Conservation (phyloP, 2,329 filamentous ascomycete genomes). For the Madurella fahalii region DNA sequence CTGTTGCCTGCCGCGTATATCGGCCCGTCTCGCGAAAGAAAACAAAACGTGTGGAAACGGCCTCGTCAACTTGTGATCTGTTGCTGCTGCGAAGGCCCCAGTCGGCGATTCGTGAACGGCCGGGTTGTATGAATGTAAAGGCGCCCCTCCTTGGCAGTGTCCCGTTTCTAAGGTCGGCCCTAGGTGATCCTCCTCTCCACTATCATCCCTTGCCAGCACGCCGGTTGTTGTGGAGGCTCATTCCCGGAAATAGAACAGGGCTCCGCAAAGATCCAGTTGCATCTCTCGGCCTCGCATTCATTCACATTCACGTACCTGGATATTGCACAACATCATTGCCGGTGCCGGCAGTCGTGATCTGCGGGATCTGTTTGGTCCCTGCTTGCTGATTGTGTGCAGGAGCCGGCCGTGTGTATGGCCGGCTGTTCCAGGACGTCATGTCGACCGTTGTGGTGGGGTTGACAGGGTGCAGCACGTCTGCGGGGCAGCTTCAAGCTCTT, state of each 20-base stretch:
- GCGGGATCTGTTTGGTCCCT: not conserved
- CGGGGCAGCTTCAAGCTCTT: too few species aligned
- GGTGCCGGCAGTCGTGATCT: not conserved
- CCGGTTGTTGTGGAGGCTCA: constrained; percentile 1
- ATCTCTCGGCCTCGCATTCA: not conserved
- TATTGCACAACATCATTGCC: not conserved
- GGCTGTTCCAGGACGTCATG: constrained; percentile 5
- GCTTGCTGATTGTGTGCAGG: not conserved
- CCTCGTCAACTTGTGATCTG: not conserved
- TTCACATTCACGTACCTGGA: constrained; percentile 3
- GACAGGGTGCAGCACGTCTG: not conserved
- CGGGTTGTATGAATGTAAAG: too few species aligned
- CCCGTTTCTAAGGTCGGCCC: not conserved
- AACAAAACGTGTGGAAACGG: not conserved
- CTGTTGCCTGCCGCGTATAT: not conserved
- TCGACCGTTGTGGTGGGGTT: constrained; percentile 2
- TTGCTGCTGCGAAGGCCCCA: not conserved
- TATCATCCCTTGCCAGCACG: not conserved
- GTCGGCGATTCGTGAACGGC: not conserved
- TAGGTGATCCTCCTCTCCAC: not conserved
- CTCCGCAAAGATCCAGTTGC: not conserved
- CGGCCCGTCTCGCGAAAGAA: not conserved
- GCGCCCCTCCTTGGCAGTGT: not conserved
- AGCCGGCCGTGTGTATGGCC: not conserved
- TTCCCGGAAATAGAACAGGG: constrained; percentile 13